phyloP scores from a whole-genome alignment of 129 eudicot genomes.

The Tagetes patula region DNA sequence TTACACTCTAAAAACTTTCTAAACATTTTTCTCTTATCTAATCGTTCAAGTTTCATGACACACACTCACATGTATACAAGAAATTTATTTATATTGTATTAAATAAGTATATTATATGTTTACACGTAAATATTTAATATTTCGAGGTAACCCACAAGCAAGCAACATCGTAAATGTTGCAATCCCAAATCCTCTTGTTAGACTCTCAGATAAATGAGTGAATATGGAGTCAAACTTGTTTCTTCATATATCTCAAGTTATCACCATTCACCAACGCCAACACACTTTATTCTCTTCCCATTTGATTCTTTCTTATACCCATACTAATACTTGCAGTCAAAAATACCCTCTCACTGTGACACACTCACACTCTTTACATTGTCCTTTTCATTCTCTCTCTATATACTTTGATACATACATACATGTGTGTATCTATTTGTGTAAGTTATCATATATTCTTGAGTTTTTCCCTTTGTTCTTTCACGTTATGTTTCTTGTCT shows the following conservation, averaged over 20 bases:
- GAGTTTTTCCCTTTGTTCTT: conserved; percentile 26
- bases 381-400: conserved; percentile 6
- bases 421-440: conserved; percentile 10
- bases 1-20: no score
- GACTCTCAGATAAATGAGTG: conserved; percentile 23
- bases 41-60: no score
- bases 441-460: conserved; percentile 19
- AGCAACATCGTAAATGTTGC: conserved; percentile 26
- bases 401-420: background rate
- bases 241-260: background rate
- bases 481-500: conserved; percentile 28
- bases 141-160: conserved; percentile 30
- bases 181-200: conserved; percentile 15
- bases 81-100: no score
- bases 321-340: conserved; percentile 11
- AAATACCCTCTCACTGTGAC: conserved; percentile 24
- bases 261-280: background rate
- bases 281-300: conserved; percentile 30
- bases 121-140: conserved; percentile 10
- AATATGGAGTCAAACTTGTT: conserved; percentile 15
- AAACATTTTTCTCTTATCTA: no score
- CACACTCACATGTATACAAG: no score
- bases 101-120: background rate
- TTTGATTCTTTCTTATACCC: conserved; percentile 24
- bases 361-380: conserved; percentile 20